A percentile compares a stretch with the other conserved stretches of the same genome.
phyloP scores from a whole-genome alignment of 192 early-diverging fungal genomes.

The Coemansia sp. region DNA sequence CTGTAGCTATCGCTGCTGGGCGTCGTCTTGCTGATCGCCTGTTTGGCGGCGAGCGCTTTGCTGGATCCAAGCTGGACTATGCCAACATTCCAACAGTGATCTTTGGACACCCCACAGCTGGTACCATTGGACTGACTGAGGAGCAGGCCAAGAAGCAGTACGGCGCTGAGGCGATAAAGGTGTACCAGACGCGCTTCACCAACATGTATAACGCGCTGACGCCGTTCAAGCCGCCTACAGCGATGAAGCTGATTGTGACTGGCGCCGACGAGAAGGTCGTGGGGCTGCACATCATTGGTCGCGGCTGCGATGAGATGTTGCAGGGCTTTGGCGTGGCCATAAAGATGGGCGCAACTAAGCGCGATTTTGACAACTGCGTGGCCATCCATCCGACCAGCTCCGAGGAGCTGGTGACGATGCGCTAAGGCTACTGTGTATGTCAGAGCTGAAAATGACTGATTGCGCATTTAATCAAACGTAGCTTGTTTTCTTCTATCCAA shows the following conservation, averaged over 20 bases:
- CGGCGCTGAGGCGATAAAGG: slow-evolving; percentile 78
- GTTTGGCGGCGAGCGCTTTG: slow-evolving; percentile 77
- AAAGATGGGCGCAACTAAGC: slow-evolving; percentile 99
- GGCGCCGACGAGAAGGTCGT: slow-evolving; percentile 95
- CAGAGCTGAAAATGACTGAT: too few relatives aligned
- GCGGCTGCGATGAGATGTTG: slow-evolving; percentile 84
- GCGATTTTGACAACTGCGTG: slow-evolving; percentile 92
- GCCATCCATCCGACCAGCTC: slow-evolving; percentile 97
- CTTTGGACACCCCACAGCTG: slow-evolving; percentile 89
- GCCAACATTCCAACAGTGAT: slow-evolving; percentile 93
- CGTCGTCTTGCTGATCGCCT: slow-evolving; percentile 86
- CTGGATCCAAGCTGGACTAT: slow-evolving; percentile 84
- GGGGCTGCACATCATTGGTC: slow-evolving; percentile 90
- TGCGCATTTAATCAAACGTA: too few relatives aligned
- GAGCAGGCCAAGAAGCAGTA: slow-evolving; percentile 70
- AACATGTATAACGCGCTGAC: slow-evolving; percentile 90
- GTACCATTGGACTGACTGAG: slow-evolving; percentile 89
- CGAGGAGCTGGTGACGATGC: slow-evolving; percentile 87
- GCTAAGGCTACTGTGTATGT: slow-evolving; percentile 10
- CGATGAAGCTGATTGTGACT: slow-evolving; percentile 88
- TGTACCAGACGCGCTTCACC: slow-evolving; percentile 83
- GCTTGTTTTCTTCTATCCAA: too few relatives aligned
- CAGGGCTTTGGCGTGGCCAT: slow-evolving; percentile 97
- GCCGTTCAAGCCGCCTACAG: slow-evolving; percentile 84
- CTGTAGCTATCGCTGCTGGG: slow-evolving; percentile 96